Evolutionary conservation across 768 basidiomycete species (phyloP).

Genomic region (Trichaptum fuscoviolaceum): DNA sequence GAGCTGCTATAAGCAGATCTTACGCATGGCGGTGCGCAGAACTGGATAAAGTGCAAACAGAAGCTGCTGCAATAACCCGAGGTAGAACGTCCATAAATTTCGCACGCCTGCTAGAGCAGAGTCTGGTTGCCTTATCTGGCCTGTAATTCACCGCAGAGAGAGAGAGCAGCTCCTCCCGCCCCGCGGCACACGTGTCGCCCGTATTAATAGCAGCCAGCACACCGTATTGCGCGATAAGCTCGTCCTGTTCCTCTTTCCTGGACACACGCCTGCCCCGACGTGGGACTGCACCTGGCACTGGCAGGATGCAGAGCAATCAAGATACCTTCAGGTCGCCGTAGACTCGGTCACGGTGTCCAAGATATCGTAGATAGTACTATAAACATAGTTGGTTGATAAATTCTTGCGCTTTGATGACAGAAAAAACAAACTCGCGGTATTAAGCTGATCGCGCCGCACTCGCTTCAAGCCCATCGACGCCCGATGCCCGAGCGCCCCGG

Average conservation of each 20-base stretch:
- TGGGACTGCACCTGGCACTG: too few species aligned
- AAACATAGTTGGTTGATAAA: too few species aligned
- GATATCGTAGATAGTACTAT: too few species aligned
- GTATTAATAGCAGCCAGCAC: not conserved
- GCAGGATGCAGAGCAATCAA: not conserved
- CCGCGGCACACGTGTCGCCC: not conserved
- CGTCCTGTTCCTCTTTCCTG: not conserved
- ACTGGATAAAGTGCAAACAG: not conserved
- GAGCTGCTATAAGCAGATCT: not conserved
- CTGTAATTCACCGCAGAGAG: not conserved
- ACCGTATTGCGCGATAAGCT: constrained; percentile 1
- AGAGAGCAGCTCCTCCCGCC: not conserved
- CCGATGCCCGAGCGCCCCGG: too few species aligned
- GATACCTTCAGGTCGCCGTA: not conserved
- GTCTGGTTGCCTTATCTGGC: not conserved
- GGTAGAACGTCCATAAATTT: not conserved
- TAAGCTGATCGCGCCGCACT: too few species aligned
- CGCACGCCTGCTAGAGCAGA: not conserved
- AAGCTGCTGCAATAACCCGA: not conserved
- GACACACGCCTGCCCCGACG: not conserved
- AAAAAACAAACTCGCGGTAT: too few species aligned
- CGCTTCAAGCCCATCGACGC: too few species aligned
- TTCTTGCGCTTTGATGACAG: too few species aligned
- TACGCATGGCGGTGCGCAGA: not conserved
- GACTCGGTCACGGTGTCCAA: too few species aligned